Percentiles rank a stretch among this genome's conserved stretches.
Evolutionary conservation across 306 rosid genomes (phyloP).

Genomic region (Quercus ilex): DNA sequence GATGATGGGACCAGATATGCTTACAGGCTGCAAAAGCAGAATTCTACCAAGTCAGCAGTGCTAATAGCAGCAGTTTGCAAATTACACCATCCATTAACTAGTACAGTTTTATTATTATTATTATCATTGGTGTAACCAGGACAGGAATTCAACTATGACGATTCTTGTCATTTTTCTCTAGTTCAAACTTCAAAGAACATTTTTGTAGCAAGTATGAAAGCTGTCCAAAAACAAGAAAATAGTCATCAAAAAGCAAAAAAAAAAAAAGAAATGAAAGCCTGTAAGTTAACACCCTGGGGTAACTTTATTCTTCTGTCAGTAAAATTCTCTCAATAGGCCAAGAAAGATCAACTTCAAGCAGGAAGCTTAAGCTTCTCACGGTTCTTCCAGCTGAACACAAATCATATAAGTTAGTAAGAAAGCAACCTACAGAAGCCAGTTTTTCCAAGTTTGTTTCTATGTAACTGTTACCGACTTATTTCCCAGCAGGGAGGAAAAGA

Average conservation of each 20-base stretch:
- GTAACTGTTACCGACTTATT: too few relatives aligned
- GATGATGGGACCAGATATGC: too few relatives aligned
- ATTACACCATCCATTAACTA: too few relatives aligned
- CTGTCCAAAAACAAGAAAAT: neutral
- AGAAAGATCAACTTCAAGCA: constrained; percentile 11
- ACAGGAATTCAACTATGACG: too few relatives aligned
- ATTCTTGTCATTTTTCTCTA: too few relatives aligned
- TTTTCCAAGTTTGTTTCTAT: neutral
- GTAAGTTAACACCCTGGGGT: neutral
- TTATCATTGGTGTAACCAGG: too few relatives aligned
- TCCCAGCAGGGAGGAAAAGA: neutral
- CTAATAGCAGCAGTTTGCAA: too few relatives aligned
- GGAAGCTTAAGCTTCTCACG: constrained; percentile 36
- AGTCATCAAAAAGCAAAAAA: neutral
- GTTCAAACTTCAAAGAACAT: neutral
- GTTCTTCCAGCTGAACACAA: constrained; percentile 36
- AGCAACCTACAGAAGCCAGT: too few relatives aligned
- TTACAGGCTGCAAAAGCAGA: too few relatives aligned
- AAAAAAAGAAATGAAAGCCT: neutral
- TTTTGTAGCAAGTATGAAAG: neutral
- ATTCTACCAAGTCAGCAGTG: too few relatives aligned
- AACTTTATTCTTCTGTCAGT: neutral
- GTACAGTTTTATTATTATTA: too few relatives aligned
- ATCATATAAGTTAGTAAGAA: neutral
- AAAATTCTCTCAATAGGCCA: neutral